phyloP scores from a whole-genome alignment of 2,329 filamentous ascomycete genomes.

The Fusarium sp. region DNA sequence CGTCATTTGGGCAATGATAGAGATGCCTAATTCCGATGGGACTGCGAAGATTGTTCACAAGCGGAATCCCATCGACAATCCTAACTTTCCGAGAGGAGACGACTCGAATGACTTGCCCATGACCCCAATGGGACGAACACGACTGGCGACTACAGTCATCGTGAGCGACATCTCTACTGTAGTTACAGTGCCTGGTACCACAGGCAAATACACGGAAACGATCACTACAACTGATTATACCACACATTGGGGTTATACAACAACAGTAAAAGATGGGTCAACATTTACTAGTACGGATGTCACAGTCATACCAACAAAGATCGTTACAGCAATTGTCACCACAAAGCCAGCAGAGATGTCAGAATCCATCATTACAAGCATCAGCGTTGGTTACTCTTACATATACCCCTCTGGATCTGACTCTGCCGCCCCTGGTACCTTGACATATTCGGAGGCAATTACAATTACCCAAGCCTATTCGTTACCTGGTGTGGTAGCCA shows the following conservation, averaged over 20 bases:
- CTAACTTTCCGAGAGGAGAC: neutral
- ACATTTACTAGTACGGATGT: constrained; percentile 15
- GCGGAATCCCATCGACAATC: constrained; percentile 7
- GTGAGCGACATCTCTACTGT: constrained; percentile 27
- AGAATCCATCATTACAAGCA: constrained; percentile 7
- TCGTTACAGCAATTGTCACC: constrained; percentile 19
- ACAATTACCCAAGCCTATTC: constrained; percentile 24
- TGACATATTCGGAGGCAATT: constrained; percentile 9
- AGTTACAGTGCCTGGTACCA: constrained; percentile 39
- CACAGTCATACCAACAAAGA: constrained; percentile 26
- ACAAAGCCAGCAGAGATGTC: constrained; percentile 18
- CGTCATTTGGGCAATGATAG: constrained; percentile 39
- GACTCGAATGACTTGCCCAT: neutral
- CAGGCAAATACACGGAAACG: constrained; percentile 36
- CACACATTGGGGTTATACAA: constrained; percentile 22
- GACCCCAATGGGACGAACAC: constrained; percentile 4
- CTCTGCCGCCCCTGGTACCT: neutral
- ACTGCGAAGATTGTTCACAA: constrained; percentile 37
- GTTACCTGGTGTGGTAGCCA: constrained; percentile 13
- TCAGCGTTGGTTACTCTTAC: constrained; percentile 24
- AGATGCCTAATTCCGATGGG: constrained; percentile 43
- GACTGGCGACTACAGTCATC: constrained; percentile 33
- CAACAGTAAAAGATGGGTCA: constrained; percentile 21
- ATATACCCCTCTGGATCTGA: constrained; percentile 13
- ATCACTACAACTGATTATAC: constrained; percentile 28